Base-by-base conservation (phyloP, 2,329 filamentous ascomycete genomes). In the Beauveria sp. region DNA sequence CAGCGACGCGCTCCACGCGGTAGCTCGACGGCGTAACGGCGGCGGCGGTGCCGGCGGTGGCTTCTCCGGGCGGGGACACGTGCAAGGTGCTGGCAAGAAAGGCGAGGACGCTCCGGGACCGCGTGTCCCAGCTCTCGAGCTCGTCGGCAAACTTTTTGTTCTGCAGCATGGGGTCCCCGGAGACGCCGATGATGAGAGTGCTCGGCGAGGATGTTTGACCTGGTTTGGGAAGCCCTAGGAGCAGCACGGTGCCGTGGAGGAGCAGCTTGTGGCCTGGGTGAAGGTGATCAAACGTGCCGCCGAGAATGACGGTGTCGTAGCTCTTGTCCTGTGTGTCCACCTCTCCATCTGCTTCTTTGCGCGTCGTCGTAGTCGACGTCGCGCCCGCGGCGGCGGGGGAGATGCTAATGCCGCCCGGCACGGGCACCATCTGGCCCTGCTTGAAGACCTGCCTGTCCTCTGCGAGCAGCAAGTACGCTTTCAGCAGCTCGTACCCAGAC, bases 241-340 rank as follows among this genome's bases (percentile, higher is more conserved):
- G 81, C 61, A 97, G 83, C 0, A 87, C 84, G 0, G 89, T 90
- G 63, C 92, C 92, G n/a, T 92, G 92, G 22, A 99, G 83, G 22
- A 99, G 83, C n/a, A 97, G 80, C 75, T 97, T 99, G 77, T 99
- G 94, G 6, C 94, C 94, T 4, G 90, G 87, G 71, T 99, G 94
- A 24, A 99, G 82, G 74, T 97, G 92, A 72, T 99, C 94, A 75
- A 97, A 99, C 0, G 94, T 99, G 10, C 94, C 94, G 34, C 93
- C 94, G 14, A 97, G 84, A 57, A 88, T 90, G 55, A 96, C 88
- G 3, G 65, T 69, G 3, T 63, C 62, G 63, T 73, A 74, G 0
- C 67, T 66, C 3, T 59, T 57, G 20, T 59, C 40, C 24, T 28
- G 51, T n/a, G 2, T 46, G 2, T 28, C 46, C n/a, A 3, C 8